A percentile compares a stretch with the other conserved stretches of the same genome.
These are phyloP conservation scores for Didymellaceae sp. DNA, from an alignment of 2,329 filamentous ascomycete species.

Conservation along the genomic window DNA sequence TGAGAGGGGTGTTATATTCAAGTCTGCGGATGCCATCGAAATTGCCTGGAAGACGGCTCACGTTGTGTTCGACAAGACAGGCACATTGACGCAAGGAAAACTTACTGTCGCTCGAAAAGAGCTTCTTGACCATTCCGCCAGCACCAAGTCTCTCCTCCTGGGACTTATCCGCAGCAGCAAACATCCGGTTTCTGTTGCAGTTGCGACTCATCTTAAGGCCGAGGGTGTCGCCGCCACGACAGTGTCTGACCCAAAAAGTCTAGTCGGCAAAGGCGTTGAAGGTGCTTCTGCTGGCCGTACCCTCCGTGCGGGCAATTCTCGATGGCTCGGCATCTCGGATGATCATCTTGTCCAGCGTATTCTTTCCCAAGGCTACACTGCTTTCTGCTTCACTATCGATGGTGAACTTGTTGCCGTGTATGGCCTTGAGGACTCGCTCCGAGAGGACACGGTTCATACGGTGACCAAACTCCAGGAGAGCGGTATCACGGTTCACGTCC, in stretches of 20 bases:
- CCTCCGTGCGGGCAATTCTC: constrained; percentile 56
- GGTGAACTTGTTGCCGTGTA: constrained; percentile 53
- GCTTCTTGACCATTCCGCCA: constrained; percentile 17
- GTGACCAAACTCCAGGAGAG: constrained; percentile 57
- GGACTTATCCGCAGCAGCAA: constrained; percentile 53
- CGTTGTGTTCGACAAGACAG: constrained; percentile 82
- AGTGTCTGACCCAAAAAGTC: constrained; percentile 36
- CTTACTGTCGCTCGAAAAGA: constrained; percentile 47
- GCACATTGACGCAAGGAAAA: constrained; percentile 71
- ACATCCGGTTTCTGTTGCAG: constrained; percentile 61
- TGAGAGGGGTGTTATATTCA: constrained; percentile 71
- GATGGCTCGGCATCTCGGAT: constrained; percentile 54
- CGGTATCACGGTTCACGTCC: constrained; percentile 59
- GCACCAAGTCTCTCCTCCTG: constrained; percentile 33
- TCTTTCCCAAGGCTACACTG: constrained; percentile 28
- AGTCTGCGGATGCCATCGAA: constrained; percentile 68
- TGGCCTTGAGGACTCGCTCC: constrained; percentile 57
- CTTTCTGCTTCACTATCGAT: constrained; percentile 63
- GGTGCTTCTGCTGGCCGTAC: constrained; percentile 37
- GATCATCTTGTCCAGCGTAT: constrained; percentile 52
- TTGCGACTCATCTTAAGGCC: constrained; percentile 52
- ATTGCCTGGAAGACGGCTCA: constrained; percentile 66
- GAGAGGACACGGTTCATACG: constrained; percentile 59
- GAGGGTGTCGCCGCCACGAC: constrained; percentile 2
- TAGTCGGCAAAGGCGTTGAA: constrained; percentile 55